Conservation (phyloP, 2,329 filamentous ascomycete genomes). For the Podosphaera aphanis region DNA sequence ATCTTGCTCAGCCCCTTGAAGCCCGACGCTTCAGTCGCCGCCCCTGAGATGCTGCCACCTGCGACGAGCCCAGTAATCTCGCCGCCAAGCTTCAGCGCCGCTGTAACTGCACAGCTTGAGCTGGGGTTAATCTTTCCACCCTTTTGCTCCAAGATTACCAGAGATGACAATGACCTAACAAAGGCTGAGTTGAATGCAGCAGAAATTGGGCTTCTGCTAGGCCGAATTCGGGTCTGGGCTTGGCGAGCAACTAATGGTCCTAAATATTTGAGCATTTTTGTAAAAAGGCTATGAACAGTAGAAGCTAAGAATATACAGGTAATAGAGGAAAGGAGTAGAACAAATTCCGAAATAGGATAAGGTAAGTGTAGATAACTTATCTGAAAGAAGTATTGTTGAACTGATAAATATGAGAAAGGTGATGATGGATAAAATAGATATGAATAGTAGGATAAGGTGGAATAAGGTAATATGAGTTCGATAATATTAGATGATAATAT, state of each 20-base stretch:
- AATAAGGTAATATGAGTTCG: too few species aligned
- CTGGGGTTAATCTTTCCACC: constrained; percentile 67
- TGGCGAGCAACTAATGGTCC: background rate
- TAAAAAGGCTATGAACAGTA: too few species aligned
- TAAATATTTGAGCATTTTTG: background rate
- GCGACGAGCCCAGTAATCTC: constrained; percentile 71
- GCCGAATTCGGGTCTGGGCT: background rate
- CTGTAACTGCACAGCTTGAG: constrained; percentile 66
- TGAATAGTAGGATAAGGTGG: too few species aligned
- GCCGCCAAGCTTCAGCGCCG: constrained; percentile 68
- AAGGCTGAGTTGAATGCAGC: background rate
- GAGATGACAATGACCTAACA: constrained; percentile 26
- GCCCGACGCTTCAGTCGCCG: constrained; percentile 68
- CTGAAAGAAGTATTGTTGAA: too few species aligned
- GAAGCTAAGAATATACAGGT: too few species aligned
- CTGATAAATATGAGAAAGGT: too few species aligned
- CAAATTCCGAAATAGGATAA: too few species aligned
- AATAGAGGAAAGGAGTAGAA: too few species aligned
- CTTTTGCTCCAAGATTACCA: constrained; percentile 79
- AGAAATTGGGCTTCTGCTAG: background rate
- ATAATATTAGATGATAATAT: too few species aligned
- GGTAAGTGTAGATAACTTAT: too few species aligned
- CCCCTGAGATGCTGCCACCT: constrained; percentile 49
- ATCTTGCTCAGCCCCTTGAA: constrained; percentile 82
- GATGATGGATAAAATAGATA: too few species aligned